Evolutionary conservation across 768 basidiomycete genomes (phyloP), one percentile per base, ranked within the genome.

Genomic region (Vishniacozyma victoriae): DNA sequence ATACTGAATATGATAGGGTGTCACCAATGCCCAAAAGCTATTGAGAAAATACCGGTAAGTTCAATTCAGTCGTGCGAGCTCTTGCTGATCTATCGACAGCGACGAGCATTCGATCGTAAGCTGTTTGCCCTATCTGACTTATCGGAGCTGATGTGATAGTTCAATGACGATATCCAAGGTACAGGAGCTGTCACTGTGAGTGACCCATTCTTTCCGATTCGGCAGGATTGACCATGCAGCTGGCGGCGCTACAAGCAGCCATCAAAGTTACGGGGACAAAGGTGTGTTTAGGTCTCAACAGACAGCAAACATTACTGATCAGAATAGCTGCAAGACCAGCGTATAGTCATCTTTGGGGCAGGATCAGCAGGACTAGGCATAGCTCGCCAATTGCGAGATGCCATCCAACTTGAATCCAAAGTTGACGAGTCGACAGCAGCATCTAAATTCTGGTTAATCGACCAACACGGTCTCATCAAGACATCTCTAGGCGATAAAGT

Each of bases 151-250:
- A 16, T 3, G 12, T 7, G 15, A 11, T 39, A 63, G 50, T 64
- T 90, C 76, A 91, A 91, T 64, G 88, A 91, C 54, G 87, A 91
- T 65, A 84, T 89, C 16, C 70, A 73, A 50, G 72, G 72, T 2
- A 73, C 72, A 1, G 72, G 72, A 14, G 69, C 69, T 4, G 72
- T 73, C 1, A 69, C 70, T 7, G 65, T 70, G 31, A 49, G 64
- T 57, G 1, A 7, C 37, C 37, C 18, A 7, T 9, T 33, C 11
- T 33, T n/a, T 33, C 31, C 31, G 9, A 9, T 33, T 33, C 11
- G 11, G n/a, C n/a, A n/a, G n/a, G n/a, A n/a, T n/a, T n/a, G n/a
- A n/a, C n/a, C n/a, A n/a, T n/a, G n/a, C 43, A 69, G 64, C 59
- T 72, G 1, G 72, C 69, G 0, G 67, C 72, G 3, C 45, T 73